These are phyloP conservation scores for Calonectria hawksworthii DNA, from an alignment of 2,329 filamentous ascomycete species.

Conservation along the genomic window DNA sequence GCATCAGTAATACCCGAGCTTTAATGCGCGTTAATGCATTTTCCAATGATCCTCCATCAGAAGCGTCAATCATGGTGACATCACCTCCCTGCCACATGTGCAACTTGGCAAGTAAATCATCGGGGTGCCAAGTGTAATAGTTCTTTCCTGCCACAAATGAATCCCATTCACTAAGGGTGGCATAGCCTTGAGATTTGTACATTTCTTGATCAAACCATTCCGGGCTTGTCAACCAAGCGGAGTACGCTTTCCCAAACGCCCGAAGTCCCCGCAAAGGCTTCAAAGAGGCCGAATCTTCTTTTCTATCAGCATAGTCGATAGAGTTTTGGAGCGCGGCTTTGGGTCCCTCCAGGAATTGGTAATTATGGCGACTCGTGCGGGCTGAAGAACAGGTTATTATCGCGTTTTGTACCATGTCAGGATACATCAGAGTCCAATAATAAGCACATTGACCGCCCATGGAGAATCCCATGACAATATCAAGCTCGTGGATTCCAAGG, in stretches of 20 bases:
- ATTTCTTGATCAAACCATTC: conserved; percentile 59
- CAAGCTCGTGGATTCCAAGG: conserved; percentile 50
- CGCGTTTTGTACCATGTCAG: conserved; percentile 54
- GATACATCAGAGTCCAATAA: conserved; percentile 61
- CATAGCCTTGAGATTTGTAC: conserved; percentile 54
- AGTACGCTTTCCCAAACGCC: conserved; percentile 62
- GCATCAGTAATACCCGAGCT: conserved; percentile 73
- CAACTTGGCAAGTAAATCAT: conserved; percentile 58
- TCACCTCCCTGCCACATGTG: conserved; percentile 62
- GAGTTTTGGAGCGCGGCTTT: conserved; percentile 57
- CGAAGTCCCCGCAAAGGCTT: conserved; percentile 48
- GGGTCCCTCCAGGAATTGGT: conserved; percentile 62
- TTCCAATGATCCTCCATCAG: conserved; percentile 54
- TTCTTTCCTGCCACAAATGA: conserved; percentile 44
- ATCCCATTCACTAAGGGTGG: conserved; percentile 55
- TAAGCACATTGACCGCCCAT: conserved; percentile 65
- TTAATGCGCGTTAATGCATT: conserved; percentile 71
- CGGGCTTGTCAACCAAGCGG: conserved; percentile 61
- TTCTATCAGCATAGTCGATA: conserved; percentile 55
- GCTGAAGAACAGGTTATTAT: conserved; percentile 62
- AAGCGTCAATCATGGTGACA: conserved; percentile 41
- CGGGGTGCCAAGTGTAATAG: conserved; percentile 57
- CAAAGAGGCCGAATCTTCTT: conserved; percentile 43
- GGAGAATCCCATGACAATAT: conserved; percentile 62
- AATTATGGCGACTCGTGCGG: conserved; percentile 61